phyloP scores from a whole-genome alignment of 83 land plant genomes.

The Thuja plicata region DNA sequence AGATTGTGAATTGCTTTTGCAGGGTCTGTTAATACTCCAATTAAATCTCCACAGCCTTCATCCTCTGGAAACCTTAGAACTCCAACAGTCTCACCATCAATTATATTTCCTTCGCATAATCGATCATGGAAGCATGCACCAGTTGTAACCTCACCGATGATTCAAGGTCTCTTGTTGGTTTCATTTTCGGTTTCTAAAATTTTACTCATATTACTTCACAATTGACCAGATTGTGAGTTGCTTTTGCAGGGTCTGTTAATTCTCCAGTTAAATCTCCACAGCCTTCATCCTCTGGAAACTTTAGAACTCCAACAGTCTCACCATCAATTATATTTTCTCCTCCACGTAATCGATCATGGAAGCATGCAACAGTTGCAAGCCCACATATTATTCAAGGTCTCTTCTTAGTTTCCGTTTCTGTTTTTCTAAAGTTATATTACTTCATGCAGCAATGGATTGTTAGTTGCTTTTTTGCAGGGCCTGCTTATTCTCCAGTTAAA shows the following conservation, averaged over 20 bases:
- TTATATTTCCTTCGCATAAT: not conserved
- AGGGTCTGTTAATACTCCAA: not conserved
- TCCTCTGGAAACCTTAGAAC: not conserved
- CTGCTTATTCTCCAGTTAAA: not conserved
- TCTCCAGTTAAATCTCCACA: slow-evolving; percentile 2
- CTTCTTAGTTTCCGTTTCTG: not conserved
- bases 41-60: slow-evolving; percentile 4
- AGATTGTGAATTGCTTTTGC: not conserved
- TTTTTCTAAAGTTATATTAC: not conserved
- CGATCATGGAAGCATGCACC: not conserved
- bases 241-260: slow-evolving; percentile 1
- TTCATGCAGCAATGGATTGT: not conserved
- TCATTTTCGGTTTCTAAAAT: not conserved
- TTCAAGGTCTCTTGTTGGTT: slow-evolving; percentile 7
- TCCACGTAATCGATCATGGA: not conserved
- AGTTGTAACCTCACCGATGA: not conserved
- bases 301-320: slow-evolving; percentile 1
- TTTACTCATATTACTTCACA: not conserved
- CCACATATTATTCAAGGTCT: slow-evolving; percentile 7
- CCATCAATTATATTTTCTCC: slow-evolving; percentile 1
- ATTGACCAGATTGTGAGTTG: not conserved
- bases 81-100: slow-evolving; percentile 11
- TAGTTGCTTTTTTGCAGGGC: slow-evolving; percentile 11
- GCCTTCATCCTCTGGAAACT: slow-evolving; percentile 8
- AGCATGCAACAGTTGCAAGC: slow-evolving; percentile 13